Conservation (phyloP, 202 grass and related monocot genomes). For the Saccharum hybrid region DNA sequence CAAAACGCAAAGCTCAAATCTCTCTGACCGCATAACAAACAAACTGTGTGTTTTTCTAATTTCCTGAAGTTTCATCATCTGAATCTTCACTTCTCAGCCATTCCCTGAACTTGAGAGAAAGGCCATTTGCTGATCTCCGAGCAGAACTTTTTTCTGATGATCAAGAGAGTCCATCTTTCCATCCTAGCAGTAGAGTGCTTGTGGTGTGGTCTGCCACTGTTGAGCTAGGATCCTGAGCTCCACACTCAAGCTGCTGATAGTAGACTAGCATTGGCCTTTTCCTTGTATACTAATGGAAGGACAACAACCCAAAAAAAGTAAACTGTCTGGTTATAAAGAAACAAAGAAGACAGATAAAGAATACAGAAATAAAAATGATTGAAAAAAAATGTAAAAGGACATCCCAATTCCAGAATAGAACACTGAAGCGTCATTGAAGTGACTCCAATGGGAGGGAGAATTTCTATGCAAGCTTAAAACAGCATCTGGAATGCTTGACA, state of each 20-base stretch:
- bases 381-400: neutral
- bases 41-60: neutral
- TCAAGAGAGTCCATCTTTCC: constrained; percentile 46
- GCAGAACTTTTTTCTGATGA: constrained; percentile 19
- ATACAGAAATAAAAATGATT: neutral
- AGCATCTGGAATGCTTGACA: neutral
- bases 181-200: constrained; percentile 41
- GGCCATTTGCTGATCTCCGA: constrained; percentile 30
- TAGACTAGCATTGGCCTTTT: neutral
- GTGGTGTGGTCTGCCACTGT: constrained; percentile 10
- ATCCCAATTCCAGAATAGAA: neutral
- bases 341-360: neutral
- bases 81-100: constrained; percentile 50
- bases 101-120: constrained; percentile 12
- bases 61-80: constrained; percentile 42
- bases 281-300: neutral
- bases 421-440: neutral
- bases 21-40: neutral
- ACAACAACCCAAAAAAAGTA: neutral
- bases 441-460: neutral
- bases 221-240: constrained; percentile 35
- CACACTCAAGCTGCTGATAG: constrained; percentile 50
- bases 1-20: neutral
- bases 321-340: neutral
- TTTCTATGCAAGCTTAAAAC: too few species aligned